Evolutionary conservation across 164 flowering plant species (phyloP).

Genomic region (Protea cynaroides): DNA sequence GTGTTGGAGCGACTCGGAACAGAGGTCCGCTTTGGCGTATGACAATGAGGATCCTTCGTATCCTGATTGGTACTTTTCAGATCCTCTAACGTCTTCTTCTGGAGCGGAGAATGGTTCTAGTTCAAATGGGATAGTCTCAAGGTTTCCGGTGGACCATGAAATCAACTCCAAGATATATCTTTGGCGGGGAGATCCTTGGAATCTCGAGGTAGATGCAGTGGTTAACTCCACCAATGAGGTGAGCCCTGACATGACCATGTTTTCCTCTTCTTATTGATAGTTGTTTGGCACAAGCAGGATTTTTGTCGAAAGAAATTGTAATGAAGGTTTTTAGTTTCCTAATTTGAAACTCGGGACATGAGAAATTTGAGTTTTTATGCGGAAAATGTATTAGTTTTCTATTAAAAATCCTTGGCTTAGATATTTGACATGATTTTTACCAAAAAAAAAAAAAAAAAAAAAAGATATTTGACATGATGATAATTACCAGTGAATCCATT

Average conservation of each 20-base stretch:
- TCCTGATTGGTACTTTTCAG: slow-evolving; percentile 46
- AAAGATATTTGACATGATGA: no score
- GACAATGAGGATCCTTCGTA: slow-evolving; percentile 56
- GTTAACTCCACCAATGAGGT: slow-evolving; percentile 99
- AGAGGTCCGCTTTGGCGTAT: slow-evolving; percentile 39
- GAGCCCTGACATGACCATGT: slow-evolving; percentile 4
- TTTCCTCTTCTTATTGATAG: no score
- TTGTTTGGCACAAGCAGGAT: no score
- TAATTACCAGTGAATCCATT: no score
- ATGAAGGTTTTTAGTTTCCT: no score
- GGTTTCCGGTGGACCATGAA: slow-evolving; percentile 88
- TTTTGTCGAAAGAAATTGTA: no score
- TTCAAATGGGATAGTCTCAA: slow-evolving; percentile 49
- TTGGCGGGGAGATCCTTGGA: slow-evolving; percentile 99
- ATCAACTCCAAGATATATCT: slow-evolving; percentile 84
- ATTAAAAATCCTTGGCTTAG: no score
- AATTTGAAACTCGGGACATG: no score
- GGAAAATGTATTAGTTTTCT: no score
- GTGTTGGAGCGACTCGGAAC: slow-evolving; percentile 84
- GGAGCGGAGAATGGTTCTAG: slow-evolving; percentile 45
- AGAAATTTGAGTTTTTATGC: no score
- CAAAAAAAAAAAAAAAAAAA: no score
- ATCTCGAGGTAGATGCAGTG: slow-evolving; percentile 97
- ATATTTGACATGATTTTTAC: no score
- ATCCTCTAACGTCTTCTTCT: slow-evolving; percentile 59